Conservation (phyloP, 2,329 filamentous ascomycete species). For the Talaromyces amestolkiae region DNA sequence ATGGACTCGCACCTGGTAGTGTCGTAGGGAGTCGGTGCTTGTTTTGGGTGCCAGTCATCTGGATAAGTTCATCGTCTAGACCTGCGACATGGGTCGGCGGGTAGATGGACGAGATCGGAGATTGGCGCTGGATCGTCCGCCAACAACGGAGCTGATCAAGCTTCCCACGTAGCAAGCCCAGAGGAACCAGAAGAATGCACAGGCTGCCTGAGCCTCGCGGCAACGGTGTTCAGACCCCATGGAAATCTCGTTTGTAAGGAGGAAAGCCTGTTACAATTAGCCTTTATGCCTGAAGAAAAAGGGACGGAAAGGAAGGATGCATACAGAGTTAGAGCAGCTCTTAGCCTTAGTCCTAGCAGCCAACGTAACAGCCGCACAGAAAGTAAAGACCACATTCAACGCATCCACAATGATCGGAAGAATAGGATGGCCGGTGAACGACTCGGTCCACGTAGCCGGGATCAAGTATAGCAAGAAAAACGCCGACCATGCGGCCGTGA, state of each 20-base stretch:
- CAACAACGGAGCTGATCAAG: conserved; percentile 40
- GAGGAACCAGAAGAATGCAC: conserved; percentile 53
- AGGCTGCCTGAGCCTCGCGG: conserved; percentile 51
- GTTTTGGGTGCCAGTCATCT: background rate
- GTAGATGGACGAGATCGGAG: conserved; percentile 34
- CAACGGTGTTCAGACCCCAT: conserved; percentile 47
- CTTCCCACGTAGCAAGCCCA: conserved; percentile 47
- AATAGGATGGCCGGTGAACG: conserved; percentile 43
- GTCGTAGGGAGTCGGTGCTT: background rate
- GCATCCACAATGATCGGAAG: conserved; percentile 46
- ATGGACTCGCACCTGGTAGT: background rate
- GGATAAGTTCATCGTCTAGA: conserved; percentile 30
- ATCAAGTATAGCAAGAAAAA: conserved; percentile 50
- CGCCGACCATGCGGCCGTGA: conserved; percentile 48
- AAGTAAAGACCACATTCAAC: conserved; percentile 50
- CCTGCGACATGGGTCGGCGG: conserved; percentile 46
- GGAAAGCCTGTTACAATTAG: conserved; percentile 35
- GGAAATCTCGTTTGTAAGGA: conserved; percentile 45
- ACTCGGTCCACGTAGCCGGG: conserved; percentile 41
- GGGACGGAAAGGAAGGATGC: conserved; percentile 19
- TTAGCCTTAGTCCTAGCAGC: conserved; percentile 46
- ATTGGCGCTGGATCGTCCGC: conserved; percentile 34
- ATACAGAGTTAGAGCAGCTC: conserved; percentile 48
- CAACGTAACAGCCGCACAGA: conserved; percentile 49
- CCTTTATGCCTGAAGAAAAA: background rate